Base-by-base conservation (phyloP, 176 grass and related monocot species). In the Paspalum notatum region DNA sequence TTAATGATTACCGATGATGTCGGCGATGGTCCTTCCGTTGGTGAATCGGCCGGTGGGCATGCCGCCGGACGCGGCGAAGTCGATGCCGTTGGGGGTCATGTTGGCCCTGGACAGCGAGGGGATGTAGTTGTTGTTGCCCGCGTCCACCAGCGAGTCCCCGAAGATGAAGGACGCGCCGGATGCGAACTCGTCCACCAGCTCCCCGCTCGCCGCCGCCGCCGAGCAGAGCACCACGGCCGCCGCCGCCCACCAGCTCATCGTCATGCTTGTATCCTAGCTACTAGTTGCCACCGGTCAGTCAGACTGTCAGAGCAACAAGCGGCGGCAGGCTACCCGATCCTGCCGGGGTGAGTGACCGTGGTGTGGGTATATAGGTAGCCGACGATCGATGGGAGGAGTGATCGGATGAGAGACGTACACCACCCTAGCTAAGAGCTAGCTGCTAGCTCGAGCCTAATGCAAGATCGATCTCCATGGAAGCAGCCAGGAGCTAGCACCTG, bases 91-190 rank as follows among this genome's bases (percentile, higher is more conserved):
- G 8, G 96, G 96, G 0, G 43, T 68, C 51, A 93, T 95, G 80
- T 98, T 87, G 50, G 96, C 96, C 71, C 85, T 89, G 9, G 96
- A 99, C 7, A 99, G 80, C 14, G 96, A 63, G 4, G 86, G 75
- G 61, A 99, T 63, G 90, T 90, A 99, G 83, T 99, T 99, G 82
- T 99, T 99, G 75, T 99, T 99, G 25, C 96, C 96, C 8, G 90
- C 82, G 83, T 99, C 96, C 18, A 99, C 96, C 8, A 99, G 92
- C 1, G 92, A 99, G 80, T 99, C 96, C 0, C 96, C 92, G 52
- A 99, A 99, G 55, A 99, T 84, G 87, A 89, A 99, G 13, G 96
- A 99, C n/a, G 96, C 96, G 13, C 91, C 86, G 21, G 8, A 5
- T 0, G 59, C 42, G 74, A 66, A 53, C 70, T 77, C 70, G 16